A percentile compares a stretch with the other conserved stretches of the same genome.
phyloP scores from a whole-genome alignment of 2,329 filamentous ascomycete species.

The Microdochium paspali region DNA sequence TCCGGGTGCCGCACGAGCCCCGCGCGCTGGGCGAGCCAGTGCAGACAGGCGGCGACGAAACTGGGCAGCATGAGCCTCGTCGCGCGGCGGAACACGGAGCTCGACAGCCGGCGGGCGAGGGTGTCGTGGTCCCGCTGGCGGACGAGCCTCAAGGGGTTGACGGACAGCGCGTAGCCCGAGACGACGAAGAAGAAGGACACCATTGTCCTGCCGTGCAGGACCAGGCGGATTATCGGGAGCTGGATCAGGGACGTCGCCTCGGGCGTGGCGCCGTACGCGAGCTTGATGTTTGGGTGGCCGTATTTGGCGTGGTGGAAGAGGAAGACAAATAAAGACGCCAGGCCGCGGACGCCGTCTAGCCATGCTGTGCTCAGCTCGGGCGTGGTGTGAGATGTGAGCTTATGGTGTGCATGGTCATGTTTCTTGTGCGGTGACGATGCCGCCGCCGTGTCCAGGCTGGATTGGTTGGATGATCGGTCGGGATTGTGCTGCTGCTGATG shows the following conservation, averaged over 20 bases:
- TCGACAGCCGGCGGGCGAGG: constrained; percentile 8
- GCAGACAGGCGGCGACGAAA: constrained; percentile 10
- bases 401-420: not conserved
- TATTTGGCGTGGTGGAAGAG: constrained; percentile 13
- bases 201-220: constrained; percentile 18
- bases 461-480: not conserved
- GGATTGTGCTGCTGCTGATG: not conserved
- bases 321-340: constrained; percentile 16
- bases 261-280: not conserved
- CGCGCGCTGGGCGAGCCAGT: constrained; percentile 2
- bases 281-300: not conserved
- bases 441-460: not conserved
- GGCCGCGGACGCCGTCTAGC: constrained; percentile 19
- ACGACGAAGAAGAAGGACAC: constrained; percentile 26
- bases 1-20: constrained; percentile 17
- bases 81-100: constrained; percentile 15
- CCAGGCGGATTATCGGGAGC: constrained; percentile 18
- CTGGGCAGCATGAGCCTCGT: constrained; percentile 21
- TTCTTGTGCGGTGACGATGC: not conserved
- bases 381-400: too few species aligned
- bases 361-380: constrained; percentile 5
- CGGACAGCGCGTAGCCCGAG: constrained; percentile 23
- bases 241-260: constrained; percentile 8
- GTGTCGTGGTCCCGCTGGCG: constrained; percentile 5
- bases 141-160: constrained; percentile 16